A percentile compares a stretch with the other conserved stretches of the same genome.
Evolutionary conservation across 31 red algal genomes (phyloP).

Genomic region (Bonnemaisonia californica): DNA sequence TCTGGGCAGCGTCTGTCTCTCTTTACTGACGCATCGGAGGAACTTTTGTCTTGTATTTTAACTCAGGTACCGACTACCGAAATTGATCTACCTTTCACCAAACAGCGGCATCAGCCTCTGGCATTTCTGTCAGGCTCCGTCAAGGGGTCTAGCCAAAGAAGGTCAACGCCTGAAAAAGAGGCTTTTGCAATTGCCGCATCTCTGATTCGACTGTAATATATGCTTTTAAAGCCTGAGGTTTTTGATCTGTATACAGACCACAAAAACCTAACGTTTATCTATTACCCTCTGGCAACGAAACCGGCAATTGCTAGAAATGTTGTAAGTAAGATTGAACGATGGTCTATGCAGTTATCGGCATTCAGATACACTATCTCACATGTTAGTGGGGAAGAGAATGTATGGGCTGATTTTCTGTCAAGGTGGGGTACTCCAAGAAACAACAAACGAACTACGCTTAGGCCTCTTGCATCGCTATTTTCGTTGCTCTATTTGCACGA

Average conservation of each 20-base stretch:
- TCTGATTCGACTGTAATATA: background rate
- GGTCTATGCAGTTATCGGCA: background rate
- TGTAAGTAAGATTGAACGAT: background rate
- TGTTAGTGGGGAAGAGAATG: background rate
- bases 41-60: background rate
- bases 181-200: background rate
- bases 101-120: conserved; percentile 7
- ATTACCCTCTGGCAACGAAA: background rate
- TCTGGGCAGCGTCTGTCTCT: background rate
- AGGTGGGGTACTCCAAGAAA: background rate
- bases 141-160: background rate
- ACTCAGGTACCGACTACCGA: background rate
- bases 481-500: background rate
- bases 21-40: conserved; percentile 3
- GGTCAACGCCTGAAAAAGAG: background rate
- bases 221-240: background rate
- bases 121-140: conserved; percentile 5
- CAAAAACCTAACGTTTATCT: conserved; percentile 12
- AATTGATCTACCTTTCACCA: background rate
- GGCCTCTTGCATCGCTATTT: too few species aligned
- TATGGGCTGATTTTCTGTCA: conserved; percentile 8
- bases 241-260: conserved; percentile 12
- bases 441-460: too few species aligned
- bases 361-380: background rate
- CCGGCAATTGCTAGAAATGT: background rate